Evolutionary conservation across 768 basidiomycete species (phyloP).

Genomic region (Tylopilus balloui): DNA sequence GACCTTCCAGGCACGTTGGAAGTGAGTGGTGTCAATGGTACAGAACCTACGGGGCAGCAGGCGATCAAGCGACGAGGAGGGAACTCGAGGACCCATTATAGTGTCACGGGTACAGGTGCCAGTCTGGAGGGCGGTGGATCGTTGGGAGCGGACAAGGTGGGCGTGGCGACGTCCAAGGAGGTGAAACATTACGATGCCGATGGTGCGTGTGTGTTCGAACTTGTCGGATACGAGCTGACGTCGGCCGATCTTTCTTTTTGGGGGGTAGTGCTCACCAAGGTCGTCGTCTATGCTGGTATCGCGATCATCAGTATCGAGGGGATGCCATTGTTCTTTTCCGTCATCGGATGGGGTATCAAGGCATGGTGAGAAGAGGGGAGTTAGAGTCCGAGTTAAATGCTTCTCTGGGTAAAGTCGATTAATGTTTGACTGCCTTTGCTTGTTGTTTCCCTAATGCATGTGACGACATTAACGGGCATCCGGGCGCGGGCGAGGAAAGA

Average conservation of each 20-base stretch:
- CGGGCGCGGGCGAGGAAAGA: conserved; percentile 11
- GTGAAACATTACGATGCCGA: neutral
- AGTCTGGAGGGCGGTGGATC: conserved; percentile 23
- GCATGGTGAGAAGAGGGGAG: conserved; percentile 26
- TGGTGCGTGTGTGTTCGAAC: too few species aligned
- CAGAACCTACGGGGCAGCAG: conserved; percentile 33
- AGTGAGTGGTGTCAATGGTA: conserved; percentile 37
- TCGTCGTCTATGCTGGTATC: conserved; percentile 88
- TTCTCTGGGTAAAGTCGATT: neutral
- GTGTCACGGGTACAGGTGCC: neutral
- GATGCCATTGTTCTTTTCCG: conserved; percentile 64
- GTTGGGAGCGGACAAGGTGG: conserved; percentile 32
- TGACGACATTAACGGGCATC: conserved; percentile 37
- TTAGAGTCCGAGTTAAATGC: neutral
- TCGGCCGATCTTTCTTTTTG: neutral
- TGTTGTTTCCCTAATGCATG: neutral
- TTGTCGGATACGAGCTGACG: too few species aligned
- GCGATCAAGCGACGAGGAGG: conserved; percentile 23
- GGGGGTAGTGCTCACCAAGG: conserved; percentile 73
- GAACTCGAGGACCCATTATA: neutral
- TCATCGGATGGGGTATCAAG: conserved; percentile 62
- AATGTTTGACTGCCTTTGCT: neutral
- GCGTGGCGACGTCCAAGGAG: neutral
- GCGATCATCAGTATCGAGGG: conserved; percentile 59
- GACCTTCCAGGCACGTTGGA: conserved; percentile 56